Percentiles rank a stretch among this genome's conserved stretches.
Evolutionary conservation across 176 grass and related monocot species (phyloP).

Genomic region (Oryza meyeriana): DNA sequence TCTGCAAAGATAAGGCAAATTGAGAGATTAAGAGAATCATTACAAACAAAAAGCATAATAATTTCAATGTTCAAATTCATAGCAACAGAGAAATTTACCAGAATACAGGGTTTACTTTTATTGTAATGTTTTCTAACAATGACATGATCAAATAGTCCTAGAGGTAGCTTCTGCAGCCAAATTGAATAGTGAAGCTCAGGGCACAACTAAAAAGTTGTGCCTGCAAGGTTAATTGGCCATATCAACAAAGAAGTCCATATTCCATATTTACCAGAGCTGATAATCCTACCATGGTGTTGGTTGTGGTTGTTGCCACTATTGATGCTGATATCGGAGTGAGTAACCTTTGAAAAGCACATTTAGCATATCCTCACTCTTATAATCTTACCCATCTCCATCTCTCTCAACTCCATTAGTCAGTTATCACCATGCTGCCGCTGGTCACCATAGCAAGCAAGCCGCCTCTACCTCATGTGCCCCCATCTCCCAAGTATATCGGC

Average conservation of each 20-base stretch:
- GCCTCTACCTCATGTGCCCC: background rate
- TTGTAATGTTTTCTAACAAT: background rate
- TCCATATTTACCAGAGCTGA: background rate
- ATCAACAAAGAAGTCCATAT: background rate
- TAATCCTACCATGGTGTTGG: background rate
- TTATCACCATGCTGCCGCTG: background rate
- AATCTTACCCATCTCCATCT: background rate
- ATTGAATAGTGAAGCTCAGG: background rate
- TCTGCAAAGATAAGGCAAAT: conserved; percentile 23
- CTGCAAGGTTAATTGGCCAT: background rate
- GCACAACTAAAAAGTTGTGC: background rate
- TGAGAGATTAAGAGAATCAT: background rate
- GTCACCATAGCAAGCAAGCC: background rate
- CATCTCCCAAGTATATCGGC: background rate
- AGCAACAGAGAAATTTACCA: background rate
- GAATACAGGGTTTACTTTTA: background rate
- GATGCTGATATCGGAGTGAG: background rate
- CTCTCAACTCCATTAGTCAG: background rate
- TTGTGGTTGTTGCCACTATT: background rate
- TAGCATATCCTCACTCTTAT: background rate
- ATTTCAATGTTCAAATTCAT: conserved; percentile 14
- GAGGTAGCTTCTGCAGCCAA: background rate
- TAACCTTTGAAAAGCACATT: background rate
- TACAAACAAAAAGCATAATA: background rate
- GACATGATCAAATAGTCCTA: background rate